Evolutionary conservation across 1,284 basidiomycete genomes (phyloP).

Genomic region (Pseudomicrostroma phylloplanum): DNA sequence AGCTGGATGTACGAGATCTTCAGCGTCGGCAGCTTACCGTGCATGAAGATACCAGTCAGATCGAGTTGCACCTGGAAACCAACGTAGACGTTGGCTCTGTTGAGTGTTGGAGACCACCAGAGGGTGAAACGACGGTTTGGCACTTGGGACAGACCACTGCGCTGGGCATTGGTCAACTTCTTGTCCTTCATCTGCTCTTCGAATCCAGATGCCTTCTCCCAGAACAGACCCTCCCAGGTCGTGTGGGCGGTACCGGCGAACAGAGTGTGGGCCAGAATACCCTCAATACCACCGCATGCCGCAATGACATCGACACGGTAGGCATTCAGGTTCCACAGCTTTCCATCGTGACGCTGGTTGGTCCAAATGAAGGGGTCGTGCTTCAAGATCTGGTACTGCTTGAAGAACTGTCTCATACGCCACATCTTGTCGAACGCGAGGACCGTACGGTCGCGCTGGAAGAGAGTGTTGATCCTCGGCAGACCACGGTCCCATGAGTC

Average conservation of each 20-base stretch:
- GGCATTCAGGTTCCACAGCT: conserved; percentile 95
- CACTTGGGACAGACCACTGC: conserved; percentile 94
- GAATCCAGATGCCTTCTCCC: conserved; percentile 62
- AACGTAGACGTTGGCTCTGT: conserved; percentile 96
- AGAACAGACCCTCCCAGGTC: conserved; percentile 59
- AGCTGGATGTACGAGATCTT: conserved; percentile 84
- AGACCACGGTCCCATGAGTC: conserved; percentile 98
- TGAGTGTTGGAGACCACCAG: conserved; percentile 96
- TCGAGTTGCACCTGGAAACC: conserved; percentile 99
- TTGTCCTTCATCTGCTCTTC: conserved; percentile 85
- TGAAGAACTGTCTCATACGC: conserved; percentile 79
- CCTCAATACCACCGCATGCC: conserved; percentile 95
- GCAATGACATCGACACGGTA: conserved; percentile 98
- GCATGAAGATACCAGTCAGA: conserved; percentile 78
- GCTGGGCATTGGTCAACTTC: conserved; percentile 80
- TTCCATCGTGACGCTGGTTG: conserved; percentile 92
- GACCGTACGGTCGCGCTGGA: conserved; percentile 96
- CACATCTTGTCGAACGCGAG: conserved; percentile 96
- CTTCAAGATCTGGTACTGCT: conserved; percentile 90
- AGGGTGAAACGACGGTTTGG: conserved; percentile 99
- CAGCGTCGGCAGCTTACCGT: conserved; percentile 89
- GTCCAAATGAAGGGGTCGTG: conserved; percentile 96
- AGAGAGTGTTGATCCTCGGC: conserved; percentile 91
- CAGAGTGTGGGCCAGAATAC: conserved; percentile 90
- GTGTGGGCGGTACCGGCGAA: conserved; percentile 94